Percentiles rank a stretch among this genome's conserved stretches.
Conservation (phyloP, 2,329 filamentous ascomycete species). For the Ophiobolus disseminans region DNA sequence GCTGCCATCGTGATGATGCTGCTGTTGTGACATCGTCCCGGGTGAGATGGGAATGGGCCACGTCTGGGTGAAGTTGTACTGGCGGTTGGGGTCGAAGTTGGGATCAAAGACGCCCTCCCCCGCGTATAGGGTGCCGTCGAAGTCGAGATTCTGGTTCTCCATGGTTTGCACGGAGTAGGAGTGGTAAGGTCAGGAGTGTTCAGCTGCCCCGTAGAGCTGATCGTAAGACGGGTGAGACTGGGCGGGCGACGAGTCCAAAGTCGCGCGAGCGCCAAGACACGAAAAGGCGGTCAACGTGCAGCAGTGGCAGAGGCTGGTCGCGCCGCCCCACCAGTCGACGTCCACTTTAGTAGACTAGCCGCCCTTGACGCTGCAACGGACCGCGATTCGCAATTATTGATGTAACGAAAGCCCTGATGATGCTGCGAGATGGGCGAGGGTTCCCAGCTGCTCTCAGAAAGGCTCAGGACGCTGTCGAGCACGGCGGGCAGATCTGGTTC, state of each 20-base stretch:
- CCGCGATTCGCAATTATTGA: conserved; percentile 32
- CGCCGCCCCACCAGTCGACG: conserved; percentile 19
- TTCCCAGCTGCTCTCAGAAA: conserved; percentile 14
- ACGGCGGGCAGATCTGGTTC: conserved; percentile 5
- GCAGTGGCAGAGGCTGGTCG: conserved; percentile 4
- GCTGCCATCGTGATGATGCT: conserved; percentile 9
- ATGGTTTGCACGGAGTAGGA: conserved; percentile 43
- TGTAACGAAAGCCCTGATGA: conserved; percentile 25
- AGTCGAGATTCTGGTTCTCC: conserved; percentile 52
- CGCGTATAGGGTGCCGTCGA: conserved; percentile 45
- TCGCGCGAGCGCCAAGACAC: conserved; percentile 17
- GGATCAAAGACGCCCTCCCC: conserved; percentile 51
- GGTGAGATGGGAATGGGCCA: conserved; percentile 50
- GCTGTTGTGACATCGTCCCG: conserved; percentile 40
- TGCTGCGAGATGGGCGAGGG: conserved; percentile 17
- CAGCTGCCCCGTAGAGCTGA: conserved; percentile 41
- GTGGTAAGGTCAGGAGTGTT: conserved; percentile 34
- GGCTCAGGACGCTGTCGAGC: too few species aligned
- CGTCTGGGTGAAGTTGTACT: conserved; percentile 41
- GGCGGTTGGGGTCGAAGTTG: conserved; percentile 46
- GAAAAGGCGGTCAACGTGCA: conserved; percentile 20
- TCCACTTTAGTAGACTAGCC: too few species aligned
- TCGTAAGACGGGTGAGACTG: conserved; percentile 6
- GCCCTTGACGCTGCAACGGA: conserved; percentile 41
- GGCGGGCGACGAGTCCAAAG: conserved; percentile 29